Percentiles rank a stretch among this genome's conserved stretches.
These are phyloP conservation scores for Linum trigynum DNA, from an alignment of 345 rosid genomes.

Conservation along the genomic window DNA sequence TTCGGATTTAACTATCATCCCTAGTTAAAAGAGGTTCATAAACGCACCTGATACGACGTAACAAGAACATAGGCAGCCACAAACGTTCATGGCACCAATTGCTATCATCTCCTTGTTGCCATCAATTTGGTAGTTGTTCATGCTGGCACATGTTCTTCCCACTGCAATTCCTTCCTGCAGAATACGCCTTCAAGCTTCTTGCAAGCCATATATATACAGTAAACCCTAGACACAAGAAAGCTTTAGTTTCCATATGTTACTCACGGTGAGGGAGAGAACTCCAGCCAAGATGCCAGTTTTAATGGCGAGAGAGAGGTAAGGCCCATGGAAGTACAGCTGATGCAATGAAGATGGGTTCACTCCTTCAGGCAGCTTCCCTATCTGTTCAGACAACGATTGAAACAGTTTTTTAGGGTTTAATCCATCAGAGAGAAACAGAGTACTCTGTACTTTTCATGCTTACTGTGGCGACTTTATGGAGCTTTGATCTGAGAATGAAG, in stretches of 20 bases:
- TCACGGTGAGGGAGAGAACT: conserved; percentile 80
- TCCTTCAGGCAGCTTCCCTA: conserved; percentile 86
- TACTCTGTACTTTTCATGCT: conserved; percentile 16
- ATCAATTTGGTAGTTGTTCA: conserved; percentile 81
- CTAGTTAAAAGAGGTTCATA: conserved; percentile 37
- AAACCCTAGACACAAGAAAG: too few relatives aligned
- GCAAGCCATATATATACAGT: too few relatives aligned
- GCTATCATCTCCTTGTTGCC: conserved; percentile 99
- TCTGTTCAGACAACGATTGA: conserved; percentile 28
- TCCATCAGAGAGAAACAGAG: not conserved
- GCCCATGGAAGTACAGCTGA: conserved; percentile 55
- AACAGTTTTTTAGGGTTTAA: too few relatives aligned
- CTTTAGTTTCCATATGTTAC: conserved; percentile 9
- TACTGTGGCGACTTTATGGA: conserved; percentile 61
- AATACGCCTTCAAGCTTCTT: too few relatives aligned
- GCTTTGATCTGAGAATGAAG: conserved; percentile 49
- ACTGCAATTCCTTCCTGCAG: conserved; percentile 96
- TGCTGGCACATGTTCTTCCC: conserved; percentile 88
- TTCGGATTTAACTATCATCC: not conserved
- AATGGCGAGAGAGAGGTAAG: conserved; percentile 54
- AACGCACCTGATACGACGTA: conserved; percentile 90
- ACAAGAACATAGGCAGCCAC: conserved; percentile 90
- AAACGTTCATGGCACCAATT: conserved; percentile 90
- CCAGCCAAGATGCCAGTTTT: conserved; percentile 90
- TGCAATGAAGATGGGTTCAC: conserved; percentile 87